Base-by-base conservation (phyloP, 73 alveolate genomes). In the Symbiodinium pilosum region DNA sequence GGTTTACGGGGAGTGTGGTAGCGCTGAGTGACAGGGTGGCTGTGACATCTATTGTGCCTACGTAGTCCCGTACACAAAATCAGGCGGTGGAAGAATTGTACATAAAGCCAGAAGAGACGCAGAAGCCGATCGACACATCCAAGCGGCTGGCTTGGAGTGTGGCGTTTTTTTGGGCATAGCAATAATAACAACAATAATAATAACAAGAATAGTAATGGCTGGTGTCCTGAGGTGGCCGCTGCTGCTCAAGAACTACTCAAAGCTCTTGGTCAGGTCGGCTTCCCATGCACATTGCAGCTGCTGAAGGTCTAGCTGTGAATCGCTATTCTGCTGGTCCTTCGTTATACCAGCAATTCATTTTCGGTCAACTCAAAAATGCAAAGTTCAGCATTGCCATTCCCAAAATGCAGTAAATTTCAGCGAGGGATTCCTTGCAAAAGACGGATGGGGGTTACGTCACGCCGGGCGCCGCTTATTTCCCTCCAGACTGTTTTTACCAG, bases 51-150 rank as follows among this genome's bases (percentile, higher is more conserved):
- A 14, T 54, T 54, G 75, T 54, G 14, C 75, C 14, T 54, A 14
- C 24, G 14, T 14, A 18, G n/a, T n/a, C n/a, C n/a, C n/a, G n/a
- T n/a, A n/a, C n/a, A n/a, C n/a, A n/a, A n/a, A n/a, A 30, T 36
- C 84, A 40, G 97, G 83, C 52, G 91, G 92, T 56, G 40, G 93
- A 93, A 26, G 89, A 38, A 47, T 93, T 93, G 69, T 93, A 43
- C 94, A 93, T 93, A 36, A 52, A 83, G 77, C 99, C 99, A 1
- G 94, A 93, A 34, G 93, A 93, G 71, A 52, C 59, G 34, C 84
- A 42, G 52, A 84, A 84, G n/a, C 94, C 99, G 42, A 93, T 93
- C 34, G 99, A 93, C 99, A 93, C 99, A 9, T 83, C 99, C 30
- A 83, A 83, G 96, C 64, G 30, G 44, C 6, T 14, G 64, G 18